These are phyloP conservation scores for Trichoderma erinaceum DNA, from an alignment of 495 filamentous ascomycete genomes.

Conservation along the genomic window DNA sequence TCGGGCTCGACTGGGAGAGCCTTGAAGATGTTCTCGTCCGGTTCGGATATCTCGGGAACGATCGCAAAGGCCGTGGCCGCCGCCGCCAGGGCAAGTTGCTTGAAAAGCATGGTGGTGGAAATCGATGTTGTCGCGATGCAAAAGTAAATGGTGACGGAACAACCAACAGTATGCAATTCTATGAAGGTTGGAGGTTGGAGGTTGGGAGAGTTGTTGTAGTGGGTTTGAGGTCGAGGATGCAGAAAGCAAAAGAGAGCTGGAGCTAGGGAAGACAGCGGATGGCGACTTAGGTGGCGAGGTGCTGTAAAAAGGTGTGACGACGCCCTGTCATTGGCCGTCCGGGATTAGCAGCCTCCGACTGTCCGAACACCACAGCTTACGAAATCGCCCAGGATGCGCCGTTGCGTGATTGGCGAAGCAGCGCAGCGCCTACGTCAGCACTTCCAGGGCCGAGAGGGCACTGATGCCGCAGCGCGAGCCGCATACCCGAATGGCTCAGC, in stretches of 20 bases:
- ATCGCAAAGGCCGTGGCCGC: slow-evolving; percentile 26
- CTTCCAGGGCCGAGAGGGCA: not conserved
- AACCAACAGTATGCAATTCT: not conserved
- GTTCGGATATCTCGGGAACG: slow-evolving; percentile 18
- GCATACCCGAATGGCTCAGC: not conserved
- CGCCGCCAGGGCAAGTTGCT: slow-evolving; percentile 21
- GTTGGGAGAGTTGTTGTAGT: too few relatives aligned
- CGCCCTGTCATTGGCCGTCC: too few relatives aligned
- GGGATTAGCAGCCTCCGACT: not conserved
- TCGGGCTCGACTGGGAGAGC: slow-evolving; percentile 25
- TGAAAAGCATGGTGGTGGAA: not conserved
- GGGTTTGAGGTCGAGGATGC: too few relatives aligned
- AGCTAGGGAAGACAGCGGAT: too few relatives aligned
- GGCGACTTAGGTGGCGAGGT: too few relatives aligned
- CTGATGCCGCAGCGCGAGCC: not conserved
- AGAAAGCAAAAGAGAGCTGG: too few relatives aligned
- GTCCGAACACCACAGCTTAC: not conserved
- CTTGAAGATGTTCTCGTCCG: slow-evolving; percentile 23
- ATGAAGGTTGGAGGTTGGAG: too few relatives aligned
- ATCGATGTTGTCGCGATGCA: not conserved
- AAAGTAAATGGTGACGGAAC: not conserved
- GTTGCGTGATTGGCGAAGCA: not conserved
- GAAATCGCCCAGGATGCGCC: not conserved
- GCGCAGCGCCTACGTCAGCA: not conserved
- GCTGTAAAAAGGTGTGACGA: too few relatives aligned